Evolutionary conservation across 2,329 filamentous ascomycete species (phyloP).

Genomic region (Fusarium setosum): DNA sequence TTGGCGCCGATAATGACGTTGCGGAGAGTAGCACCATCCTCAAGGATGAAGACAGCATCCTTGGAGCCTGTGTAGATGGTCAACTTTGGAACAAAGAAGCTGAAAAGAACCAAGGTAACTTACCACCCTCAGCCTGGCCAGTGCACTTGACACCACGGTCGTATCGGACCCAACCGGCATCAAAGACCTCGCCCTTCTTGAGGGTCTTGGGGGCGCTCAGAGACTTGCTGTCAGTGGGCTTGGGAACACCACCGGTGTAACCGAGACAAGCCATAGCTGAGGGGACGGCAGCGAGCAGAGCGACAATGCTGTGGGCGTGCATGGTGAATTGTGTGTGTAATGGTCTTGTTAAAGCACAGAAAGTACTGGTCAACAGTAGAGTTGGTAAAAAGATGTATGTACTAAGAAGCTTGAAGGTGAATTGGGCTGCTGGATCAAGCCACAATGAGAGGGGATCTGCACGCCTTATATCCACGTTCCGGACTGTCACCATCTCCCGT

Average conservation of each 20-base stretch:
- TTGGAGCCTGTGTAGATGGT: slow-evolving; percentile 15
- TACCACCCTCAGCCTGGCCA: slow-evolving; percentile 55
- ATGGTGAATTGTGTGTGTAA: slow-evolving; percentile 18
- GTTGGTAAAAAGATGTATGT: not conserved
- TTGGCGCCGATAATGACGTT: slow-evolving; percentile 59
- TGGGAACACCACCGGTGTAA: slow-evolving; percentile 45
- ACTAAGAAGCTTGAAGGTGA: not conserved
- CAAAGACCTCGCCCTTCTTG: slow-evolving; percentile 41
- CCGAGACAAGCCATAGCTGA: slow-evolving; percentile 46
- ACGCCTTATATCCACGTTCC: not conserved
- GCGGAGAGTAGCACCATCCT: slow-evolving; percentile 53
- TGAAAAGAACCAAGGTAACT: slow-evolving; percentile 21
- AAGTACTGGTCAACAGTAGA: slow-evolving; percentile 14
- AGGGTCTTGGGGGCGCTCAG: slow-evolving; percentile 46
- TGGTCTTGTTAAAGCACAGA: not conserved
- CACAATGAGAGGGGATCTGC: not conserved
- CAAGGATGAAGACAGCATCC: slow-evolving; percentile 55
- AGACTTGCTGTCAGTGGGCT: slow-evolving; percentile 41
- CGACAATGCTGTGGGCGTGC: slow-evolving; percentile 26
- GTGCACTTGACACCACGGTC: slow-evolving; percentile 56
- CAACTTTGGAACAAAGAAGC: not conserved
- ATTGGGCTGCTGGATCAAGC: not conserved
- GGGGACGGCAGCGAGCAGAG: slow-evolving; percentile 33
- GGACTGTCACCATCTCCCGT: not conserved
- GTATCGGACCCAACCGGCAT: slow-evolving; percentile 50